phyloP scores from a whole-genome alignment of 768 basidiomycete species.

The Amanita subjunquillea region DNA sequence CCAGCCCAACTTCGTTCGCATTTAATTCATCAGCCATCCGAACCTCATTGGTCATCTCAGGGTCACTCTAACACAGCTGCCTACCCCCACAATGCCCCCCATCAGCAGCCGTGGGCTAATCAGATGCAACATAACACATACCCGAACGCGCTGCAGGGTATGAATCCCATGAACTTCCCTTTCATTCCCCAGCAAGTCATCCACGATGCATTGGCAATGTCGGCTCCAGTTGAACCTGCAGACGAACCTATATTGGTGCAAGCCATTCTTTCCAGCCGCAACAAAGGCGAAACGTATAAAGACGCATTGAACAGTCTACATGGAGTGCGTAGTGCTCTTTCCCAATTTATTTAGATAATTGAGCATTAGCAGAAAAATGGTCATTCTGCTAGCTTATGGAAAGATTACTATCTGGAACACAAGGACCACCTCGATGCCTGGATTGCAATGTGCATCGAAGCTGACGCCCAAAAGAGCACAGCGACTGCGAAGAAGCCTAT shows the following conservation, averaged over 20 bases:
- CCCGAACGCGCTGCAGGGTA: constrained; percentile 19
- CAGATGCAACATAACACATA: constrained; percentile 23
- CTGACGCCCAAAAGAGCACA: constrained; percentile 4
- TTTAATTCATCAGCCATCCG: constrained; percentile 15
- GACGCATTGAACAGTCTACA: constrained; percentile 59
- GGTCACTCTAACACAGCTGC: constrained; percentile 10
- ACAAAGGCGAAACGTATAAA: constrained; percentile 43
- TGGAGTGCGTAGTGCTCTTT: constrained; percentile 33
- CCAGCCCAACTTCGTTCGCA: constrained; percentile 16
- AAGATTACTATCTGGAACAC: constrained; percentile 72
- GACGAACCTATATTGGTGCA: constrained; percentile 55
- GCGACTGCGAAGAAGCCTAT: constrained; percentile 24
- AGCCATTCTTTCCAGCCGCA: constrained; percentile 29
- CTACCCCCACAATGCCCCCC: constrained; percentile 13
- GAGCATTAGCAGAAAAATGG: constrained; percentile 27
- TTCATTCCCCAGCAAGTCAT: constrained; percentile 43
- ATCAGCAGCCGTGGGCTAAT: constrained; percentile 21
- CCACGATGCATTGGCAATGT: constrained; percentile 45
- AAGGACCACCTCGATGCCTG: constrained; percentile 46
- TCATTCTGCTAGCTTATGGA: constrained; percentile 58
- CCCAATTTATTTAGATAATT: constrained; percentile 11
- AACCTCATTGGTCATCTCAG: constrained; percentile 19
- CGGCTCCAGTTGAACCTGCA: constrained; percentile 38
- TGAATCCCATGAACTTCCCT: constrained; percentile 28
- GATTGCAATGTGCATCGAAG: constrained; percentile 23